Evolutionary conservation across 1,284 basidiomycete species (phyloP).

Genomic region (Anthracocystis walkeri): DNA sequence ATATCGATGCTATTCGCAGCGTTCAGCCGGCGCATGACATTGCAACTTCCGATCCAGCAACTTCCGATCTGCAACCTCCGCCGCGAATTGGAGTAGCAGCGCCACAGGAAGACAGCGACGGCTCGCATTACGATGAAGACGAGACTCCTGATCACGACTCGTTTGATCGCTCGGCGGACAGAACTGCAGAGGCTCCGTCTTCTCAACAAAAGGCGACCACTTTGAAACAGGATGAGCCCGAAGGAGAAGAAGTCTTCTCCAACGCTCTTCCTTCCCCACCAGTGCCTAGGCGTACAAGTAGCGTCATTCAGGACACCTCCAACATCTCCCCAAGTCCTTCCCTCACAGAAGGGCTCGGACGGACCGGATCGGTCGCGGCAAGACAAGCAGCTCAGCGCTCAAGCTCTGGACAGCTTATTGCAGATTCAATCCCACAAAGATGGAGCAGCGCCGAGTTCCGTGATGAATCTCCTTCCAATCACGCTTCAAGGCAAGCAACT

Average conservation of each 20-base stretch:
- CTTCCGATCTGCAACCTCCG: constrained; percentile 2
- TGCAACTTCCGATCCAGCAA: not conserved
- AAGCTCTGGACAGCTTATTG: constrained; percentile 15
- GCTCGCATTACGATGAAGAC: constrained; percentile 51
- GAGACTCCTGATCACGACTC: constrained; percentile 26
- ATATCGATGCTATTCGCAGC: constrained; percentile 37
- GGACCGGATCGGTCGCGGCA: not conserved
- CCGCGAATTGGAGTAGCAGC: constrained; percentile 19
- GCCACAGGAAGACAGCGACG: constrained; percentile 42
- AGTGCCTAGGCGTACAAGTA: constrained; percentile 40
- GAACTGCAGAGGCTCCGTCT: constrained; percentile 18
- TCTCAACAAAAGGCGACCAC: not conserved
- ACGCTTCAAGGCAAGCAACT: constrained; percentile 7
- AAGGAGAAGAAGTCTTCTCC: constrained; percentile 15
- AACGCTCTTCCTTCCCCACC: constrained; percentile 43
- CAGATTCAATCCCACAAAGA: constrained; percentile 23
- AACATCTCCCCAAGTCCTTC: constrained; percentile 33
- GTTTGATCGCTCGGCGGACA: constrained; percentile 23
- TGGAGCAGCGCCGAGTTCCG: constrained; percentile 30
- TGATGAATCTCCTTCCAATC: constrained; percentile 8
- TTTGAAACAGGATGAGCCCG: not conserved
- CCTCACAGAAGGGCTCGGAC: constrained; percentile 10
- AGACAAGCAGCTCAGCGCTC: constrained; percentile 20
- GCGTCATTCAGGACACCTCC: constrained; percentile 32
- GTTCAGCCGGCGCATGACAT: constrained; percentile 22